These are phyloP conservation scores for Mortierella sp. DNA, from an alignment of 371 early-diverging fungal genomes.

Conservation along the genomic window DNA sequence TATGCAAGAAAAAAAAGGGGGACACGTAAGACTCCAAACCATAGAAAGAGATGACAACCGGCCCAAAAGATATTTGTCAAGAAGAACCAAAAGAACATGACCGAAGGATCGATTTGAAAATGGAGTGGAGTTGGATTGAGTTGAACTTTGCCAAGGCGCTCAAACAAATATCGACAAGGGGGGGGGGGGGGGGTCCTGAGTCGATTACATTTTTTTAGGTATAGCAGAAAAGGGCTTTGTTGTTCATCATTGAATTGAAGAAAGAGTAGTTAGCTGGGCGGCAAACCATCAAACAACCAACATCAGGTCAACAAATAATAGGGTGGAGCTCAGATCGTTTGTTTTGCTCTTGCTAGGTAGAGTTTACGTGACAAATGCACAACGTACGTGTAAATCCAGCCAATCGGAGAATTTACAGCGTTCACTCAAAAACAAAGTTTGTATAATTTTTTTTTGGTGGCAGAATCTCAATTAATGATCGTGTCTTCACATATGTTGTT, in stretches of 20 bases:
- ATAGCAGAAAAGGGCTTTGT: neutral
- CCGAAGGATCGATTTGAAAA: no score
- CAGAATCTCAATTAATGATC: neutral
- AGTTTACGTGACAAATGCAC: neutral
- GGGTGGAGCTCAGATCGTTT: neutral
- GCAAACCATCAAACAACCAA: neutral
- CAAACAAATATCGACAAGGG: neutral
- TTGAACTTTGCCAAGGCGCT: neutral
- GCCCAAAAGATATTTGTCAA: neutral
- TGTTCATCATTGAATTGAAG: neutral
- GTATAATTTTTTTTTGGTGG: neutral
- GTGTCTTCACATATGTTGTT: neutral
- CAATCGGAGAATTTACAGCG: conserved; percentile 36
- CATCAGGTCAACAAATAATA: neutral
- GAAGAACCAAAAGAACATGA: neutral
- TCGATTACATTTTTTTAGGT: neutral
- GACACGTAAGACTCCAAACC: neutral
- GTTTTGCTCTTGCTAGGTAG: neutral
- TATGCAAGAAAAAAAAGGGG: neutral
- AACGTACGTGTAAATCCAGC: conserved; percentile 15
- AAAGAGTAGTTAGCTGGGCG: neutral
- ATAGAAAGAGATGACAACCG: neutral
- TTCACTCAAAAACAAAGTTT: conserved; percentile 12
- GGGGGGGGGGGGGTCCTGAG: neutral
- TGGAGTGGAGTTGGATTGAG: neutral